These are phyloP conservation scores for Cucurbita maxima DNA, from an alignment of 306 rosid genomes.

Conservation along the genomic window DNA sequence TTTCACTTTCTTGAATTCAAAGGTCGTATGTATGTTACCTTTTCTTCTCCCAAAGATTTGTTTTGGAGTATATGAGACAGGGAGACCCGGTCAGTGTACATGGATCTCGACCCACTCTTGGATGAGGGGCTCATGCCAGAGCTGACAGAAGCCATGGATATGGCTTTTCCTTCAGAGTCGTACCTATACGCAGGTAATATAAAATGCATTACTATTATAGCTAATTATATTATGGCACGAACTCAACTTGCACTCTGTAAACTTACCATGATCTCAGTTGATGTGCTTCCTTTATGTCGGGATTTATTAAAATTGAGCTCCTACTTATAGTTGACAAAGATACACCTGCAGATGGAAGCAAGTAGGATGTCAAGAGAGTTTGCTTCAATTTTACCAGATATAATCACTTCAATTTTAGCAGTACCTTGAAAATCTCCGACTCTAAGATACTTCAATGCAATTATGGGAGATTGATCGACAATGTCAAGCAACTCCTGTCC, in stretches of 20 bases:
- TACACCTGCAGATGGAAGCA: conserved; percentile 42
- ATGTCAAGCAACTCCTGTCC: conserved; percentile 71
- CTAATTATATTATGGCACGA: neutral
- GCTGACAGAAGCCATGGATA: conserved; percentile 49
- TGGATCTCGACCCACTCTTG: conserved; percentile 37
- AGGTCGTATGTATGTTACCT: conserved; percentile 28
- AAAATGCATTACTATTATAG: neutral
- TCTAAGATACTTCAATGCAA: conserved; percentile 68
- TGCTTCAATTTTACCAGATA: neutral
- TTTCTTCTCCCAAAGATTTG: conserved; percentile 56
- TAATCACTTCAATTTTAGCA: neutral
- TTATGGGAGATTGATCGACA: conserved; percentile 50
- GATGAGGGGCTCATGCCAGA: conserved; percentile 38
- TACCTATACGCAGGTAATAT: conserved; percentile 33
- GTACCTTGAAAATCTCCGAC: conserved; percentile 96
- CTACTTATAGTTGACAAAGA: conserved; percentile 60
- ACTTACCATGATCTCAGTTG: conserved; percentile 62
- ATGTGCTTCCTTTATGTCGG: conserved; percentile 61
- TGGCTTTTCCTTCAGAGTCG: conserved; percentile 74
- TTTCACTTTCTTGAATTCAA: neutral
- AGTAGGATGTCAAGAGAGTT: neutral
- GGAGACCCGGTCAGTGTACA: conserved; percentile 55
- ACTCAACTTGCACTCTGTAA: neutral
- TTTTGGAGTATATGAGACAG: conserved; percentile 41
- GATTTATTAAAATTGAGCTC: conserved; percentile 47